phyloP scores from a whole-genome alignment of 2,329 filamentous ascomycete species.

The Cytospora paraplurivora region DNA sequence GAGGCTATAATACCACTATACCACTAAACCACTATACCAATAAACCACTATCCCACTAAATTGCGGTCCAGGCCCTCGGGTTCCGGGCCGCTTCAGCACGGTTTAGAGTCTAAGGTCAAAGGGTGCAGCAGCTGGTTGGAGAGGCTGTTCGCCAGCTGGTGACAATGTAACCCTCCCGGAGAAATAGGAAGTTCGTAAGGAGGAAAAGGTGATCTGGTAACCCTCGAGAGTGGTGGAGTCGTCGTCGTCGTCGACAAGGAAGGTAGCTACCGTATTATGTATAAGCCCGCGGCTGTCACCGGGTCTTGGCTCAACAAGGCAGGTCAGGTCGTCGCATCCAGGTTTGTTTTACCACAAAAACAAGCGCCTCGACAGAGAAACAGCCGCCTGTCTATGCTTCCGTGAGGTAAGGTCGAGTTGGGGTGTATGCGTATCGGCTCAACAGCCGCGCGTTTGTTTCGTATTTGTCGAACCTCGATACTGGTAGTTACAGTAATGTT shows the following conservation, averaged over 20 bases:
- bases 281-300: background rate
- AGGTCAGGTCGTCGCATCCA: background rate
- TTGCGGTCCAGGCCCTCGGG: slow-evolving; percentile 13
- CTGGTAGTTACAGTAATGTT: background rate
- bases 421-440: slow-evolving; percentile 7
- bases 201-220: background rate
- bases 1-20: slow-evolving; percentile 3
- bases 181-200: background rate
- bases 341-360: background rate
- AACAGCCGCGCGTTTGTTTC: slow-evolving; percentile 26
- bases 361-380: background rate
- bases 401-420: slow-evolving; percentile 9
- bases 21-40: no score
- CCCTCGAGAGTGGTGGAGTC: background rate
- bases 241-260: background rate
- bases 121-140: slow-evolving; percentile 12
- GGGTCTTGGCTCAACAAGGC: background rate
- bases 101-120: background rate
- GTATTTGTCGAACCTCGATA: background rate
- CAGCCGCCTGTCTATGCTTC: slow-evolving; percentile 1
- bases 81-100: background rate
- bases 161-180: slow-evolving; percentile 20
- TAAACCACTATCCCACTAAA: no score
- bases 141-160: slow-evolving; percentile 17
- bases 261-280: background rate